These are phyloP conservation scores for Didymella exigua DNA, from an alignment of 2,329 filamentous ascomycete genomes.

Conservation along the genomic window DNA sequence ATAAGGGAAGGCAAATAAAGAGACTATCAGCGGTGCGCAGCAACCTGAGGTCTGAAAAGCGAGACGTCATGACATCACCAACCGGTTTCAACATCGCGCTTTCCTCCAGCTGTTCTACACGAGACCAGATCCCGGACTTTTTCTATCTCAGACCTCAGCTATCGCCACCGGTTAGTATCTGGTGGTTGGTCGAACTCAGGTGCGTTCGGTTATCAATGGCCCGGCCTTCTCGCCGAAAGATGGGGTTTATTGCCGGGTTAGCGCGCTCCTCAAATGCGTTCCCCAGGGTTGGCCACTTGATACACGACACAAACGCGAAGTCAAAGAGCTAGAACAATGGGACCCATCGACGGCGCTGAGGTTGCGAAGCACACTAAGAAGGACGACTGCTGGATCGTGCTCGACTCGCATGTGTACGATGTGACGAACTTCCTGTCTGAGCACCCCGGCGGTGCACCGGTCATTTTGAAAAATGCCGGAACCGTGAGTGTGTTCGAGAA, in stretches of 20 bases:
- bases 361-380: slow-evolving; percentile 43
- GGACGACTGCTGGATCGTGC: slow-evolving; percentile 65
- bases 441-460: slow-evolving; percentile 64
- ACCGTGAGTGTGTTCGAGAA: slow-evolving; percentile 33
- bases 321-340: slow-evolving; percentile 20
- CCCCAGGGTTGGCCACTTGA: slow-evolving; percentile 23
- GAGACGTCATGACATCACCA: not conserved
- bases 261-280: slow-evolving; percentile 32
- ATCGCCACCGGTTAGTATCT: slow-evolving; percentile 23
- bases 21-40: too few species aligned
- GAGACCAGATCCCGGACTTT: not conserved
- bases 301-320: not conserved
- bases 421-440: slow-evolving; percentile 66
- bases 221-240: slow-evolving; percentile 30
- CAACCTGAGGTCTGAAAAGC: too few species aligned
- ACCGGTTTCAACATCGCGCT: not conserved
- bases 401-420: slow-evolving; percentile 71
- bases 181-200: slow-evolving; percentile 22
- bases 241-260: slow-evolving; percentile 25
- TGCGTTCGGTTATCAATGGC: slow-evolving; percentile 20
- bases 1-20: too few species aligned
- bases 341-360: slow-evolving; percentile 39
- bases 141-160: too few species aligned
- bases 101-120: not conserved
- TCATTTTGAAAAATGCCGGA: slow-evolving; percentile 52